Percentiles rank a stretch among this genome's conserved stretches.
Conservation (phyloP, 495 filamentous ascomycete genomes). For the Glarea lozoyensis region DNA sequence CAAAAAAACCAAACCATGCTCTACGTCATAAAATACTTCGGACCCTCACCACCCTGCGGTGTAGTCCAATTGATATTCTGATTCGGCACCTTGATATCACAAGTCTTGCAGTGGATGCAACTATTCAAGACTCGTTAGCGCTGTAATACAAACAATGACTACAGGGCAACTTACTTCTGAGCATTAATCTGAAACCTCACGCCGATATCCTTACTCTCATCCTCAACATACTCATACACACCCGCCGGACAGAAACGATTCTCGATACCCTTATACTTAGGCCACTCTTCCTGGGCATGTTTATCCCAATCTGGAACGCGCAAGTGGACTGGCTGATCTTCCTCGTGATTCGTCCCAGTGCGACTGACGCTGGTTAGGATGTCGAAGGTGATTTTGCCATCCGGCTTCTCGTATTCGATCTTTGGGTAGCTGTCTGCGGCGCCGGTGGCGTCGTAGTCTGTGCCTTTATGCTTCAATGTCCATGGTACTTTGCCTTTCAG, state of each 20-base stretch:
- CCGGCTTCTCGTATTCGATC: constrained; percentile 95
- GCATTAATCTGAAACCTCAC: constrained; percentile 96
- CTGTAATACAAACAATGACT: not conserved
- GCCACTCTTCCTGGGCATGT: constrained; percentile 75
- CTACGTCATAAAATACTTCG: constrained; percentile 91
- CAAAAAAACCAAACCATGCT: too few species aligned
- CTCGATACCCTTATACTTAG: constrained; percentile 84
- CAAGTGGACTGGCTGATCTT: constrained; percentile 94
- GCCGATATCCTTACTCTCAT: constrained; percentile 68
- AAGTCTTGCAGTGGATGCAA: constrained; percentile 99
- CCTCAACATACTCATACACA: constrained; percentile 97
- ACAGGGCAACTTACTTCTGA: constrained; percentile 68
- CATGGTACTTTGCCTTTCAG: constrained; percentile 81
- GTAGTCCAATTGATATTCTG: constrained; percentile 98
- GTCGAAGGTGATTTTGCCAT: constrained; percentile 89
- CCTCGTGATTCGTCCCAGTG: constrained; percentile 97
- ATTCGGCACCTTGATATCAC: constrained; percentile 93
- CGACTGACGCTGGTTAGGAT: constrained; percentile 89
- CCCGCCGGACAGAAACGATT: constrained; percentile 99
- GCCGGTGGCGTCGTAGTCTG: constrained; percentile 72
- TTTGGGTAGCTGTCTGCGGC: constrained; percentile 68
- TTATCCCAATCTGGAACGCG: constrained; percentile 91
- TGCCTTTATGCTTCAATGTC: constrained; percentile 79
- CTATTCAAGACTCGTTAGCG: constrained; percentile 37
- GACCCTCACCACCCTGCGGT: constrained; percentile 91